Evolutionary conservation across 257 asterid species (phyloP).

Genomic region (Solanum piurae): DNA sequence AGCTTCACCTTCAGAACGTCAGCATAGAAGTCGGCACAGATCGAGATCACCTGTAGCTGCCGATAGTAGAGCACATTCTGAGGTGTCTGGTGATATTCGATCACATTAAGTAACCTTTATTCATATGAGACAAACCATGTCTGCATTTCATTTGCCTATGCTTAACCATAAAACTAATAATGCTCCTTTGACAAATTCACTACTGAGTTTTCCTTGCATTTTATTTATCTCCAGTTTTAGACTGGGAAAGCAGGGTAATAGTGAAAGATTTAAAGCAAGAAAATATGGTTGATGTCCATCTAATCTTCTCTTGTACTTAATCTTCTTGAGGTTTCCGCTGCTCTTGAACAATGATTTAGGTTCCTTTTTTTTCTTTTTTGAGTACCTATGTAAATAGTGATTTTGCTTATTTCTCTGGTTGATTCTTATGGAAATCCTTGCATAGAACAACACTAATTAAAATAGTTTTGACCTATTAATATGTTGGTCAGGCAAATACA

Average conservation of each 20-base stretch:
- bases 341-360: not conserved
- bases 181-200: not conserved
- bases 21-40: conserved; percentile 47
- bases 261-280: not conserved
- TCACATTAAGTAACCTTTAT: conserved; percentile 14
- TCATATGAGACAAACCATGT: not conserved
- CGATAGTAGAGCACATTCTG: conserved; percentile 50
- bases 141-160: not conserved
- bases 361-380: not conserved
- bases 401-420: not conserved
- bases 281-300: not conserved
- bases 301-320: not conserved
- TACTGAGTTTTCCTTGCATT: not conserved
- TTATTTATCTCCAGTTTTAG: not conserved
- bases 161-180: not conserved
- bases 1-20: conserved; percentile 47
- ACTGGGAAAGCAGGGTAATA: not conserved
- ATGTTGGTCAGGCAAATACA: not conserved
- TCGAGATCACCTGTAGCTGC: conserved; percentile 60
- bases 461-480: not conserved
- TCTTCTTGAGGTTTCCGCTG: not conserved
- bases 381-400: not conserved
- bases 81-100: conserved; percentile 88
- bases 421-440: not conserved
- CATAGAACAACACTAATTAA: not conserved